Conservation (phyloP, 2,329 filamentous ascomycete genomes). For the Cordyceps pruinosa region DNA sequence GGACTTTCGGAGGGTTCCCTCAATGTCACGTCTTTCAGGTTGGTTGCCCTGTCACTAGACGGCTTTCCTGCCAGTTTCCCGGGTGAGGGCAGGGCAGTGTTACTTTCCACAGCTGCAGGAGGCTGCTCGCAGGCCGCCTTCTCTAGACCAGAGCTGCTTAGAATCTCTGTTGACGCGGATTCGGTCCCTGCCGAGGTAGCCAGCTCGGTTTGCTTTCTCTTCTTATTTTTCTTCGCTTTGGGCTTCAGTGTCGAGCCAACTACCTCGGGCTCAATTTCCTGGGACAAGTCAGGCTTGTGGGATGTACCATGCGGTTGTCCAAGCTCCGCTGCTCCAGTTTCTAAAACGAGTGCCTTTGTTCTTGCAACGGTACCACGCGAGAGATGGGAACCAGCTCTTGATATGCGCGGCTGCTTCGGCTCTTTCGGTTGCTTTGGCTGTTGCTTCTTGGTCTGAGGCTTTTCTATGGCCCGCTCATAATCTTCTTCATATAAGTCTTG, state of each 20-base stretch:
- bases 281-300: not conserved
- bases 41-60: conserved; percentile 16
- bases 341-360: conserved; percentile 41
- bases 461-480: not conserved
- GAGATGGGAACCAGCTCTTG: conserved; percentile 39
- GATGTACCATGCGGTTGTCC: not conserved
- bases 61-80: not conserved
- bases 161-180: not conserved
- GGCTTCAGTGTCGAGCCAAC: not conserved
- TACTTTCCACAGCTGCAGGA: not conserved
- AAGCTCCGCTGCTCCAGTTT: conserved; percentile 21
- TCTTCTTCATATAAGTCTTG: conserved; percentile 30
- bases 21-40: conserved; percentile 13
- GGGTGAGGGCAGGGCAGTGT: not conserved
- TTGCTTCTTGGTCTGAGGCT: not conserved
- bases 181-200: not conserved
- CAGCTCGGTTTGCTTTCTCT: conserved; percentile 3
- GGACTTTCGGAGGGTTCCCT: conserved; percentile 52
- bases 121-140: not conserved
- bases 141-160: not conserved
- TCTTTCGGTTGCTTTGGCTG: conserved; percentile 31
- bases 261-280: conserved; percentile 4
- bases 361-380: conserved; percentile 48
- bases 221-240: conserved; percentile 13
- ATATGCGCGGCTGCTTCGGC: conserved; percentile 31